phyloP scores from a whole-genome alignment of 176 grass and related monocot genomes.

The Alloteropsis semialata region DNA sequence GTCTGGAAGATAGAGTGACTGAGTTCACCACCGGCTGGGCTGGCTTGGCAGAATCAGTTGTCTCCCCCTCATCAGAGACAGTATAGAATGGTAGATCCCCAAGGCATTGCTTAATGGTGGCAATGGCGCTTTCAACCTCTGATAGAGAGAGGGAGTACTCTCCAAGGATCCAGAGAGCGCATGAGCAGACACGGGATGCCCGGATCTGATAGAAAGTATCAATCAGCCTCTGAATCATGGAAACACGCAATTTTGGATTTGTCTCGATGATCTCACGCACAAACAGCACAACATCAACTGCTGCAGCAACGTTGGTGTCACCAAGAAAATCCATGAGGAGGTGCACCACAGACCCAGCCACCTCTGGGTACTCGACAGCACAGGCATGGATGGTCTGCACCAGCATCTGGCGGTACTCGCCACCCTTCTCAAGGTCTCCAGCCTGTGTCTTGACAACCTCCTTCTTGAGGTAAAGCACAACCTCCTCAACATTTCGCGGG shows the following conservation, averaged over 20 bases:
- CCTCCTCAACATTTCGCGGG: constrained; percentile 65
- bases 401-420: constrained; percentile 77
- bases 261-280: constrained; percentile 83
- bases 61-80: constrained; percentile 53
- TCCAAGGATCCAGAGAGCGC: constrained; percentile 72
- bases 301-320: constrained; percentile 70
- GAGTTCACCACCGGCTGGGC: constrained; percentile 37
- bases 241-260: constrained; percentile 63
- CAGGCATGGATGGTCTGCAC: constrained; percentile 74
- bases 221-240: constrained; percentile 75
- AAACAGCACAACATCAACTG: constrained; percentile 76
- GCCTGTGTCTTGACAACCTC: constrained; percentile 77
- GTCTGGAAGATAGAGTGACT: constrained; percentile 48
- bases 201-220: constrained; percentile 83
- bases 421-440: constrained; percentile 56
- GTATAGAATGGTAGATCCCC: constrained; percentile 77
- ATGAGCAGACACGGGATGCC: constrained; percentile 54
- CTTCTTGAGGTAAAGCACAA: constrained; percentile 80
- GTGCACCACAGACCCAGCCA: constrained; percentile 75
- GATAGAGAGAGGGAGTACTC: constrained; percentile 75
- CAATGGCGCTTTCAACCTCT: constrained; percentile 62
- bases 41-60: constrained; percentile 44
- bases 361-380: constrained; percentile 69
- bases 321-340: constrained; percentile 92
- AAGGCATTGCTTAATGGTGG: constrained; percentile 69